phyloP scores from a whole-genome alignment of 495 filamentous ascomycete species.

The Neurospora sp. region DNA sequence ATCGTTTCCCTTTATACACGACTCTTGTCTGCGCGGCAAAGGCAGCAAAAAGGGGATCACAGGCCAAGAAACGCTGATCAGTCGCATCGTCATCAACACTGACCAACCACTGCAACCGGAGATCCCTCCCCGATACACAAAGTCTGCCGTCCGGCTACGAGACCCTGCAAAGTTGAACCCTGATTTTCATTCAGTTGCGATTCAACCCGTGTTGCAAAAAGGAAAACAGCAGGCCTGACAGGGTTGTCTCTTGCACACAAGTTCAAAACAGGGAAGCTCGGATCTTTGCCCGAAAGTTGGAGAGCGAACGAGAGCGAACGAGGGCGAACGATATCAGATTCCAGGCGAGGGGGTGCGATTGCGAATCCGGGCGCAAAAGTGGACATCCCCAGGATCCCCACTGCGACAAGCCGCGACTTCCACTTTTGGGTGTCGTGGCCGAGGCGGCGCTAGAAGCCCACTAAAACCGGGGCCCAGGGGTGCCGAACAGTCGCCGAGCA shows the following conservation, averaged over 20 bases:
- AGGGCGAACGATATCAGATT: neutral
- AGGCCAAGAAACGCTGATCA: neutral
- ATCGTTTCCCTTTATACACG: neutral
- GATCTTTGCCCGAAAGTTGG: neutral
- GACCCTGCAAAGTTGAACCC: neutral
- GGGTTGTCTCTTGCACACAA: neutral
- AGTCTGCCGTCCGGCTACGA: neutral
- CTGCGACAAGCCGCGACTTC: neutral
- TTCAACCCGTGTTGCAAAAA: neutral
- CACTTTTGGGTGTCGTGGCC: neutral
- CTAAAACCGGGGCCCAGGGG: neutral
- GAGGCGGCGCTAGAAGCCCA: neutral
- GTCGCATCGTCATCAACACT: neutral
- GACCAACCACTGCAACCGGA: neutral
- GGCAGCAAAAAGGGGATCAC: neutral
- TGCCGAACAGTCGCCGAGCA: neutral
- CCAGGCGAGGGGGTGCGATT: neutral
- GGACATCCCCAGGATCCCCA: neutral
- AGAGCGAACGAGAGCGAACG: neutral
- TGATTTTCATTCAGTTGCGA: neutral
- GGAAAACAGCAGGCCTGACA: neutral
- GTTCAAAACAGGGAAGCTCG: neutral
- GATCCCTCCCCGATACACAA: neutral
- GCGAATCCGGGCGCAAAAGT: neutral
- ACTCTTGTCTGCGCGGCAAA: neutral